A percentile compares a stretch with the other conserved stretches of the same genome.
Conservation (phyloP, 306 rosid genomes). For the Cucurbita argyrosperma region DNA sequence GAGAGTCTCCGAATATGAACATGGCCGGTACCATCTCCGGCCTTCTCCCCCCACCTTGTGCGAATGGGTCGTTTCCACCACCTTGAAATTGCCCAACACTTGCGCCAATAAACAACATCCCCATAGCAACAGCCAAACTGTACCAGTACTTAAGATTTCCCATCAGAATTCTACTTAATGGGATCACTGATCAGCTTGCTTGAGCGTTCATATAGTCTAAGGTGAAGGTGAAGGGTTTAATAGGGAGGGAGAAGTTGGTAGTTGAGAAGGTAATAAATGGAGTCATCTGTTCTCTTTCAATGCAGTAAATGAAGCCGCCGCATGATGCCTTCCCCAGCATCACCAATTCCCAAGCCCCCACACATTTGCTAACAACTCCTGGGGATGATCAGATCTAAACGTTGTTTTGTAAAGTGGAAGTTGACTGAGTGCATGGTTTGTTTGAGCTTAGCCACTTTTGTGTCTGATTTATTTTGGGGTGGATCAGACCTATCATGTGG, state of each 20-base stretch:
- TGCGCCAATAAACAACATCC: conserved; percentile 1
- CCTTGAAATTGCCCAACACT: conserved; percentile 23
- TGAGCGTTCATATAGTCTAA: too few relatives aligned
- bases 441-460: not conserved
- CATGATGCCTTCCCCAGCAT: not conserved
- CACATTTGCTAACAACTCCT: too few relatives aligned
- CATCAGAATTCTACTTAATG: conserved; percentile 13
- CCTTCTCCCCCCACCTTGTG: not conserved
- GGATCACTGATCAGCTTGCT: not conserved
- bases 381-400: too few relatives aligned
- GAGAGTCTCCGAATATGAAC: conserved; percentile 90
- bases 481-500: conserved; percentile 1
- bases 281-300: conserved; percentile 34
- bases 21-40: conserved; percentile 68
- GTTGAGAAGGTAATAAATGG: conserved; percentile 48
- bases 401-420: too few relatives aligned
- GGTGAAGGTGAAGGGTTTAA: conserved; percentile 1
- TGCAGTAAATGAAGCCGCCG: conserved; percentile 19
- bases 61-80: not conserved
- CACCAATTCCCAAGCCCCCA: not conserved
- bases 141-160: conserved; percentile 10
- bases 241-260: conserved; percentile 9
- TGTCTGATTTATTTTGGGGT: not conserved
- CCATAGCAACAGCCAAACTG: conserved; percentile 8
- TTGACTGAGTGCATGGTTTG: not conserved